Conservation (phyloP, 1,284 basidiomycete species). For the Cystobasidiaceae sp. region DNA sequence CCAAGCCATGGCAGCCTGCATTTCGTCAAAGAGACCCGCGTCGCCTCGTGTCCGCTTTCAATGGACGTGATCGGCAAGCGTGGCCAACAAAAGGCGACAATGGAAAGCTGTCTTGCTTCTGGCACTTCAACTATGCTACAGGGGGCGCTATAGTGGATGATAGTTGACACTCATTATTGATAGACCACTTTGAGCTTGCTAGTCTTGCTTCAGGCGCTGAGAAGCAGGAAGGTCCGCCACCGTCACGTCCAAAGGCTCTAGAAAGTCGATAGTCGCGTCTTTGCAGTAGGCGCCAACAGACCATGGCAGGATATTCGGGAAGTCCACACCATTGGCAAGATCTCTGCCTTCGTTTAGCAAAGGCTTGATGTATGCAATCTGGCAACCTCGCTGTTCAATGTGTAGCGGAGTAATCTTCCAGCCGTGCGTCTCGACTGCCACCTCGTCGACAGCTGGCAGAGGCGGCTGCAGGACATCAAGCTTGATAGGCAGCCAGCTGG, state of each 20-base stretch:
- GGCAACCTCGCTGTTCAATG: neutral
- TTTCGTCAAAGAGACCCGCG: neutral
- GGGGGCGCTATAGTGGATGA: too few species aligned
- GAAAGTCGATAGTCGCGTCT: slow-evolving; percentile 10
- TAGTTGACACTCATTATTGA: too few species aligned
- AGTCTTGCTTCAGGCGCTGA: neutral
- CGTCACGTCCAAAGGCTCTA: neutral
- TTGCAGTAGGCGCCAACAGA: slow-evolving; percentile 2
- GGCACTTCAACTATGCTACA: neutral
- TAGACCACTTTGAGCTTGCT: too few species aligned
- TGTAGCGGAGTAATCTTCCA: slow-evolving; percentile 19
- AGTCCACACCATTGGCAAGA: slow-evolving; percentile 5
- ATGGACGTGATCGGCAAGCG: neutral
- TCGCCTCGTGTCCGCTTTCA: neutral
- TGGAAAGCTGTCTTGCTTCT: neutral
- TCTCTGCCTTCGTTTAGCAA: neutral
- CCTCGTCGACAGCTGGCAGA: slow-evolving; percentile 3
- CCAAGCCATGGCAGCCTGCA: neutral
- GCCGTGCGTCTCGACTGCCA: neutral
- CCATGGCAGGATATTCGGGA: neutral
- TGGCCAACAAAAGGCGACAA: neutral
- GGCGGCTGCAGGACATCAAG: slow-evolving; percentile 21
- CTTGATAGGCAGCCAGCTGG: slow-evolving; percentile 21
- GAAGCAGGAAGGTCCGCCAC: neutral
- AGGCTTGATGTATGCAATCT: slow-evolving; percentile 19